Base-by-base conservation (phyloP, 306 rosid species). In the Pueraria montana region DNA sequence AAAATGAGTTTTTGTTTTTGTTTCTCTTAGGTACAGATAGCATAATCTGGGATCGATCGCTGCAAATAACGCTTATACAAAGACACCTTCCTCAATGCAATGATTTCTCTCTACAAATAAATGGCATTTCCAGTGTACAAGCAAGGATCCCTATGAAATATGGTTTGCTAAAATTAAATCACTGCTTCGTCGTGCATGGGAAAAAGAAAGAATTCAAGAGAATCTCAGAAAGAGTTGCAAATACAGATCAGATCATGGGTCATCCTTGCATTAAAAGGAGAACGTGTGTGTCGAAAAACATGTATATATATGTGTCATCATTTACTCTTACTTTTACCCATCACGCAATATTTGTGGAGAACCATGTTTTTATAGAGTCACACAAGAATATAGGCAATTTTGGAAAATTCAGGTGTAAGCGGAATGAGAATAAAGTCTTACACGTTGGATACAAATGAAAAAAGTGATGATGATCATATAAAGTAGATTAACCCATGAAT, bases 251-350 rank as follows among this genome's bases (percentile, higher is more conserved):
- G 45, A 61, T 42, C 59, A 42, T 59, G 61, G 18, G 45, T 10
- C 69, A 75, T 56, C 46, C 71, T 61, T 76, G 18, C 80, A 24
- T 55, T 27, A 52, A 55, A 38, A 38, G 6, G 4, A 11, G 43
- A 38, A 38, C 43, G 10, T 34, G 43, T 34, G 43, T 38, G 43
- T 38, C 2, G 43, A 74, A 53, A 52, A 1, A 34, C 40, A 34
- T 34, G 40, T 34, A 34, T 27, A 27, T 27, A 27, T 27, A 21
- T 2, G 12, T 42, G 40, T 38, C 26, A 40, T 77, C 72, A n/a
- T 61, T 63, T 48, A 42, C 74, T 78, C 52, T 17, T 32, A 38
- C 36, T 63, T 63, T 12, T 26, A 24, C 13, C 43, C 68, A n/a
- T 17, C 1, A 17, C 56, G 24, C n/a, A 6, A 21, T 14, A 11